A percentile compares a stretch with the other conserved stretches of the same genome.
Conservation (phyloP, 164 flowering plant genomes). For the Buxus sempervirens region DNA sequence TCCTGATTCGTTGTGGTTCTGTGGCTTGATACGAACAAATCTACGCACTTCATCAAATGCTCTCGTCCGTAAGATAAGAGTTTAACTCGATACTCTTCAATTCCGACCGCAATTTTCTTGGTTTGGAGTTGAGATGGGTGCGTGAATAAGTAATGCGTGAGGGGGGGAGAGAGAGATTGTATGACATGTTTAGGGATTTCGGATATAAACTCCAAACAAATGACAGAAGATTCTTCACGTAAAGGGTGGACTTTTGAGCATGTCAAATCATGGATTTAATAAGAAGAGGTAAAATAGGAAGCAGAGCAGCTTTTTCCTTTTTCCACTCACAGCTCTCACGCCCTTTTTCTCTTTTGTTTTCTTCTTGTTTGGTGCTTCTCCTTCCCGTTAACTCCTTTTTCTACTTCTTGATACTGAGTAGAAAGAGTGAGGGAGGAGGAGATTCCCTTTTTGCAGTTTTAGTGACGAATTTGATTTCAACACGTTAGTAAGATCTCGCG, state of each 20-base stretch:
- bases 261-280: slow-evolving; percentile 34
- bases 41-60: too few species aligned
- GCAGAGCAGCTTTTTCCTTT: slow-evolving; percentile 25
- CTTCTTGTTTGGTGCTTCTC: slow-evolving; percentile 22
- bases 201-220: neutral
- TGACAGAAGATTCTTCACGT: slow-evolving; percentile 24
- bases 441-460: slow-evolving; percentile 25
- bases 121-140: too few species aligned
- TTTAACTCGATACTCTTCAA: too few species aligned
- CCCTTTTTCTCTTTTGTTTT: neutral
- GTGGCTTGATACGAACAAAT: too few species aligned
- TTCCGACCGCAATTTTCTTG: too few species aligned
- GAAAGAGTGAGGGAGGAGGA: slow-evolving; percentile 15
- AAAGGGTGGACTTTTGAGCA: slow-evolving; percentile 32
- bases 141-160: too few species aligned
- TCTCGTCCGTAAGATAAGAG: too few species aligned
- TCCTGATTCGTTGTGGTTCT: too few species aligned
- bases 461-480: slow-evolving; percentile 16
- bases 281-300: slow-evolving; percentile 22
- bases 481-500: slow-evolving; percentile 22
- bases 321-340: neutral
- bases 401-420: slow-evolving; percentile 16
- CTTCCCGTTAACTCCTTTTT: slow-evolving; percentile 15
- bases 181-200: neutral
- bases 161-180: neutral